Conservation (phyloP, 1,284 basidiomycete genomes). For the Termitomyces sp. region DNA sequence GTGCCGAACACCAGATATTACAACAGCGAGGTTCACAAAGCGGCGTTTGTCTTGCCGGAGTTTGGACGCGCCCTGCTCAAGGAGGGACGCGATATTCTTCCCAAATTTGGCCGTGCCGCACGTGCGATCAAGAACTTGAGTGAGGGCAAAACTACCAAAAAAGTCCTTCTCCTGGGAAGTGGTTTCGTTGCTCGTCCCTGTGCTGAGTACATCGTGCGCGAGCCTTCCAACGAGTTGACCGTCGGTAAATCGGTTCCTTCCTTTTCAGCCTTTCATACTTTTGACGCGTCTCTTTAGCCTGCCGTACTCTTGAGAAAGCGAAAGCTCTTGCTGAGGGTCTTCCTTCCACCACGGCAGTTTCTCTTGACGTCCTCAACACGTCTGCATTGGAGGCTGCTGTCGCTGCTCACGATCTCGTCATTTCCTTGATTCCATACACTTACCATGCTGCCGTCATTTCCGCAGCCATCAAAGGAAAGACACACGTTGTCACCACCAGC, state of each 20-base stretch:
- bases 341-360: slow-evolving; percentile 66
- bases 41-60: slow-evolving; percentile 89
- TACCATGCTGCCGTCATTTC: slow-evolving; percentile 90
- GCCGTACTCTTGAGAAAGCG: slow-evolving; percentile 78
- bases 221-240: slow-evolving; percentile 81
- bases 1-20: slow-evolving; percentile 82
- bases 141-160: slow-evolving; percentile 44
- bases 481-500: slow-evolving; percentile 93
- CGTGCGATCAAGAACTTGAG: slow-evolving; percentile 28
- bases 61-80: slow-evolving; percentile 78
- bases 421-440: slow-evolving; percentile 96
- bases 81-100: slow-evolving; percentile 65
- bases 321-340: slow-evolving; percentile 67
- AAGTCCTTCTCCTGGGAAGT: slow-evolving; percentile 89
- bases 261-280: background rate
- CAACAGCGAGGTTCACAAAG: slow-evolving; percentile 77
- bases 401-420: slow-evolving; percentile 87
- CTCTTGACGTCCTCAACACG: slow-evolving; percentile 79
- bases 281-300: slow-evolving; percentile 45
- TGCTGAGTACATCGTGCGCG: slow-evolving; percentile 88
- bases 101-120: slow-evolving; percentile 58
- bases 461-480: slow-evolving; percentile 93
- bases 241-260: slow-evolving; percentile 46
- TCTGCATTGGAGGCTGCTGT: slow-evolving; percentile 77
- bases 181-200: slow-evolving; percentile 94